Base-by-base conservation (phyloP, 2,329 filamentous ascomycete genomes). In the Alternaria brassicicola region DNA sequence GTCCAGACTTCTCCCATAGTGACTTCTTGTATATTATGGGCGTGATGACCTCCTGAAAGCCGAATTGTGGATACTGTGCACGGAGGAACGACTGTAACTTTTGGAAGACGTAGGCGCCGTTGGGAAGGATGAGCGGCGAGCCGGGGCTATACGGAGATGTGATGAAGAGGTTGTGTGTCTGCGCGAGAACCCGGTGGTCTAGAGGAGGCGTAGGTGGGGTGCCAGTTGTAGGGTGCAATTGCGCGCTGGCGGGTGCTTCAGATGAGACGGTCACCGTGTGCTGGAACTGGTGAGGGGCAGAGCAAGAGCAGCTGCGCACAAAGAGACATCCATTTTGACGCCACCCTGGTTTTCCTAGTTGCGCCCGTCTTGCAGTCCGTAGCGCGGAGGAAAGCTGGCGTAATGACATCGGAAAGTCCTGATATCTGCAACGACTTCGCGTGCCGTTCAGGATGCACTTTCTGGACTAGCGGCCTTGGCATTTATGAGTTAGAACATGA, bases 1-100 rank as follows among this genome's bases (percentile, higher is more conserved):
- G 92, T 2, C 92, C 92, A 0, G 91, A 95, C 65, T 88, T 89
- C 69, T 91, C 88, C 93, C 92, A 96, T 28, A 96, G 80, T 6
- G 90, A 88, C 75, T 91, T 91, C 73, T 96, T 96, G 82, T 95
- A 96, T 72, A 96, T 95, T 47, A 88, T 95, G 2, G 93, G 92
- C 7, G 92, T 95, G 67, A 96, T 88, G 64, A 96, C 92, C 76
- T 96, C 92, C 65, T 93, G 85, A 74, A 94, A 96, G 59, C 92
- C 92, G 78, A 94, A 95, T 63, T 88, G 86, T 25, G 89, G 86
- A 72, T 96, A 96, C 73, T 96, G 92, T 58, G 88, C 88, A 63
- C 92, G 89, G 55, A 96, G 83, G 72, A 95, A 96, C 41, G 89
- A 84, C 59, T 92, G 86, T 21, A 96, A 86, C 53, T 91, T 89